Percentiles rank a stretch among this genome's conserved stretches.
Conservation (phyloP, 305 asterid genomes). For the Solanum hybrid region DNA sequence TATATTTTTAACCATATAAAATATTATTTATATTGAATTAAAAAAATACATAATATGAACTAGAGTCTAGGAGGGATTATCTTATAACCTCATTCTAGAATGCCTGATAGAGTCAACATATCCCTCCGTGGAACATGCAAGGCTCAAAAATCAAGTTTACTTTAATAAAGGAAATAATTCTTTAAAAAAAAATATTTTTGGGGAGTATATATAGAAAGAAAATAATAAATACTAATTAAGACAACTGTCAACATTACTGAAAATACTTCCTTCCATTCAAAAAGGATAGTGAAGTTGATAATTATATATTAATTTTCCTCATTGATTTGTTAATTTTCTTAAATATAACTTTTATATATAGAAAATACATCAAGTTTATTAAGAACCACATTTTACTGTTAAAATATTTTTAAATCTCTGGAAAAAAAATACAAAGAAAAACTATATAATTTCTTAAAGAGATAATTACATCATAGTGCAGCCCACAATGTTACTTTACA, state of each 20-base stretch:
- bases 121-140: background rate
- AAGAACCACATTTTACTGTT: background rate
- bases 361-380: background rate
- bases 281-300: background rate
- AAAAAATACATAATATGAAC: background rate
- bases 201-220: background rate
- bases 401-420: background rate
- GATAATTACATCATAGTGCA: background rate
- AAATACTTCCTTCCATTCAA: background rate
- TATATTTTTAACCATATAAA: background rate
- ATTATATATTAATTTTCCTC: background rate
- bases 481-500: background rate
- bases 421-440: no score
- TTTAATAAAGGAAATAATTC: background rate
- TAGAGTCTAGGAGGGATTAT: background rate
- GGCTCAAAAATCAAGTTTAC: background rate
- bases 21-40: background rate
- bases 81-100: background rate
- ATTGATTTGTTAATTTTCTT: background rate
- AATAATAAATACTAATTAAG: background rate
- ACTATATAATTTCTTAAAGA: background rate
- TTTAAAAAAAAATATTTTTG: background rate
- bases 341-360: background rate
- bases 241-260: background rate
- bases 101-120: background rate